These are phyloP conservation scores for Fraxinus pennsylvanica DNA, from an alignment of 257 asterid genomes.

Conservation along the genomic window DNA sequence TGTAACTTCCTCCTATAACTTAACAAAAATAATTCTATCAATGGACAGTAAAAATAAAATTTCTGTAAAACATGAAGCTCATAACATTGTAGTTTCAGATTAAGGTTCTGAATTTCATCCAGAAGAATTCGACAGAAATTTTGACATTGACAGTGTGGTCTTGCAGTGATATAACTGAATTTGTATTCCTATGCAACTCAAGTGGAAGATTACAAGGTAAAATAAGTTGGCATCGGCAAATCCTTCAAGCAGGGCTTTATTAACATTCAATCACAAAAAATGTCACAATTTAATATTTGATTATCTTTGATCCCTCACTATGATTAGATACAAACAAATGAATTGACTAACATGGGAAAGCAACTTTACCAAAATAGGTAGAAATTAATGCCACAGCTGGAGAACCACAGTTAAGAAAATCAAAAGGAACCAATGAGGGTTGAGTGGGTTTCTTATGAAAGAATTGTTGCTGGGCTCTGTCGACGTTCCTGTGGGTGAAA, in stretches of 20 bases:
- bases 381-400: slow-evolving; percentile 20
- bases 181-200: not conserved
- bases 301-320: not conserved
- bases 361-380: not conserved
- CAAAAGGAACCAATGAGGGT: slow-evolving; percentile 40
- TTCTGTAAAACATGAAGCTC: not conserved
- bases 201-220: not conserved
- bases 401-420: slow-evolving; percentile 30
- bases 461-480: slow-evolving; percentile 36
- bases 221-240: not conserved
- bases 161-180: not conserved
- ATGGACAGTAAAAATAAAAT: too few relatives aligned
- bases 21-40: too few relatives aligned
- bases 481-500: slow-evolving; percentile 27
- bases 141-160: not conserved
- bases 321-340: slow-evolving; percentile 1
- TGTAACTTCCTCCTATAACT: not conserved
- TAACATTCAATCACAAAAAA: not conserved
- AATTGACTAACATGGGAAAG: not conserved
- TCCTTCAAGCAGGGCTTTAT: not conserved
- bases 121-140: not conserved
- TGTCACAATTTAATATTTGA: not conserved
- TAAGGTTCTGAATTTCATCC: not conserved
- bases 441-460: slow-evolving; percentile 30
- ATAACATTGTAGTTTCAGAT: not conserved